Percentiles rank a stretch among this genome's conserved stretches.
Conservation (phyloP, 345 rosid species). For the Corymbia maculata region DNA sequence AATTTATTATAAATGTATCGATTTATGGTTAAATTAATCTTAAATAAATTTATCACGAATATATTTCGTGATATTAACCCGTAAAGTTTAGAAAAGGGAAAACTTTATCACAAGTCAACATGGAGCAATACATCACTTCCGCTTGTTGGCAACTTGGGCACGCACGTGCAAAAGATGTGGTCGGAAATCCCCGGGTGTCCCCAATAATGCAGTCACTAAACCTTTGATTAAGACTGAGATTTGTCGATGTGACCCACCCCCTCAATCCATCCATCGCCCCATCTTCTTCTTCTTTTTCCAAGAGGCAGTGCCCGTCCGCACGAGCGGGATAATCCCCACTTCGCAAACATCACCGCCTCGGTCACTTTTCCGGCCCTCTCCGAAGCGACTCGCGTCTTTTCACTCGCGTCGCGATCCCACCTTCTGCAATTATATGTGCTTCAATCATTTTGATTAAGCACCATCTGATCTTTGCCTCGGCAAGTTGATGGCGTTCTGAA, state of each 20-base stretch:
- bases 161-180: not conserved
- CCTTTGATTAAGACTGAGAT: not conserved
- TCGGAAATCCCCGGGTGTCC: not conserved
- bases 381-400: not conserved
- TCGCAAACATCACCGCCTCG: not conserved
- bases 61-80: too few species aligned
- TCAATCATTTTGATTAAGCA: not conserved
- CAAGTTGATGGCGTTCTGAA: not conserved
- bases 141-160: not conserved
- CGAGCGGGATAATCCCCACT: not conserved
- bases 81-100: not conserved
- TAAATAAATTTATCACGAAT: too few species aligned
- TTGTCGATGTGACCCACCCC: not conserved
- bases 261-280: not conserved
- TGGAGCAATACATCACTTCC: not conserved
- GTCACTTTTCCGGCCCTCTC: not conserved
- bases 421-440: not conserved
- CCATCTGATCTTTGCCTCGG: not conserved
- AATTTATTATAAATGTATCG: too few species aligned
- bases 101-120: not conserved
- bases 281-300: not conserved
- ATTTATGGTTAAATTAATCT: too few species aligned
- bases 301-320: not conserved
- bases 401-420: not conserved
- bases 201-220: not conserved